Evolutionary conservation across 495 filamentous ascomycete species (phyloP).

Genomic region (Bombardia bombarda): DNA sequence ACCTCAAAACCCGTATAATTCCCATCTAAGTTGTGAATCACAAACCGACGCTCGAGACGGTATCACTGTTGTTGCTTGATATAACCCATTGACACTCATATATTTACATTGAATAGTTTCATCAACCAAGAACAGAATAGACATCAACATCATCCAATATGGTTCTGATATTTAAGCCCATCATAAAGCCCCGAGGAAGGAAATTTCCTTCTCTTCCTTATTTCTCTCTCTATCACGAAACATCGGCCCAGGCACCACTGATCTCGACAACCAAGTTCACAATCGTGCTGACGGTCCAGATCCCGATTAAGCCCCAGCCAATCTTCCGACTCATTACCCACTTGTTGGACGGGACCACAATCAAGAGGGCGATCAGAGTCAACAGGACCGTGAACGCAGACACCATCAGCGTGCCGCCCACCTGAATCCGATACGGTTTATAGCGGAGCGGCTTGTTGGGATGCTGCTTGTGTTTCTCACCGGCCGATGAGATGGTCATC

Average conservation of each 20-base stretch:
- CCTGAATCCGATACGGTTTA: slow-evolving; percentile 68
- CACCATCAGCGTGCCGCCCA: slow-evolving; percentile 76
- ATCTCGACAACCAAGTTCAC: slow-evolving; percentile 80
- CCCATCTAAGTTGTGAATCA: too few relatives aligned
- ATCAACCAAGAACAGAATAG: too few relatives aligned
- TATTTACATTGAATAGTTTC: too few relatives aligned
- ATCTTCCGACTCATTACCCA: slow-evolving; percentile 86
- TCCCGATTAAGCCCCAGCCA: slow-evolving; percentile 69
- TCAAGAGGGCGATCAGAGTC: slow-evolving; percentile 69
- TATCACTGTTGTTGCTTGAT: too few relatives aligned
- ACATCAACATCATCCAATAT: too few relatives aligned
- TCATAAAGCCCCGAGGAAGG: too few relatives aligned
- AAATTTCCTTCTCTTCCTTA: too few relatives aligned
- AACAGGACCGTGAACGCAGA: slow-evolving; percentile 71
- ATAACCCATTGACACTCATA: too few relatives aligned
- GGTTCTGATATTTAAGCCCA: too few relatives aligned
- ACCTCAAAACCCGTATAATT: too few relatives aligned
- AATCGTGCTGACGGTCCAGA: slow-evolving; percentile 81
- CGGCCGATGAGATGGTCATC: slow-evolving; percentile 60
- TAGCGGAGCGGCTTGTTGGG: slow-evolving; percentile 44
- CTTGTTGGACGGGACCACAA: slow-evolving; percentile 74
- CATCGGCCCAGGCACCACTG: slow-evolving; percentile 42
- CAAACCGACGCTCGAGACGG: too few relatives aligned
- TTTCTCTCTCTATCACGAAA: too few relatives aligned
- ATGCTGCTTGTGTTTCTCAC: slow-evolving; percentile 47